These are phyloP conservation scores for Coprinopsis strossmayeri DNA, from an alignment of 768 basidiomycete species.

Conservation along the genomic window DNA sequence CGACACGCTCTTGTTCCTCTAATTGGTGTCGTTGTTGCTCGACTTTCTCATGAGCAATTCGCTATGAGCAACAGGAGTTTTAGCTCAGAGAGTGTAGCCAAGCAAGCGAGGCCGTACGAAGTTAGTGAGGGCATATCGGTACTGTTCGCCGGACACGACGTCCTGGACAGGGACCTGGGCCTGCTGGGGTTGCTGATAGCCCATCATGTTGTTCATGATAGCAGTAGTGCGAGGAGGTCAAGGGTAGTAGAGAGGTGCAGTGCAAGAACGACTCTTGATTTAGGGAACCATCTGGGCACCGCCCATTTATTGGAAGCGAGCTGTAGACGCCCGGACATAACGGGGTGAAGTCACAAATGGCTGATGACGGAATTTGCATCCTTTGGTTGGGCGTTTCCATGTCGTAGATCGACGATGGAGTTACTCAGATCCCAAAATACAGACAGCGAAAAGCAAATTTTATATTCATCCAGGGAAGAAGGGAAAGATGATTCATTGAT, in stretches of 20 bases:
- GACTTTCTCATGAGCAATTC: constrained; percentile 85
- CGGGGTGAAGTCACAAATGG: background rate
- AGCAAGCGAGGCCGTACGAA: constrained; percentile 44
- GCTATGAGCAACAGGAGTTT: constrained; percentile 31
- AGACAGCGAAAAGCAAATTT: background rate
- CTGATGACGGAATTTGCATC: background rate
- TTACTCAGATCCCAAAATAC: background rate
- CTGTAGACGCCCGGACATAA: background rate
- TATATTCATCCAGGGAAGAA: background rate
- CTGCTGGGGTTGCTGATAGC: constrained; percentile 23
- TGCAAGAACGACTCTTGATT: background rate
- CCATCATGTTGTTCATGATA: background rate
- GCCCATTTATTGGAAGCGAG: background rate
- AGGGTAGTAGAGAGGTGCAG: background rate
- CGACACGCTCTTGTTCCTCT: constrained; percentile 79
- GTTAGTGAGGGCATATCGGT: constrained; percentile 78
- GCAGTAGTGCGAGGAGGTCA: background rate
- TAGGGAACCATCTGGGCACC: background rate
- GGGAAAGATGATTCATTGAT: background rate
- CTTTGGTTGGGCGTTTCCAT: no score
- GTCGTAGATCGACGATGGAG: background rate
- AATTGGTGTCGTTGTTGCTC: constrained; percentile 75
- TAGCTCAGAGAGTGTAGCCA: background rate
- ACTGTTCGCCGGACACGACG: constrained; percentile 55
- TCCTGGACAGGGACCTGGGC: constrained; percentile 28